These are phyloP conservation scores for Talaromyces sp. DNA, from an alignment of 2,329 filamentous ascomycete species.

Conservation along the genomic window DNA sequence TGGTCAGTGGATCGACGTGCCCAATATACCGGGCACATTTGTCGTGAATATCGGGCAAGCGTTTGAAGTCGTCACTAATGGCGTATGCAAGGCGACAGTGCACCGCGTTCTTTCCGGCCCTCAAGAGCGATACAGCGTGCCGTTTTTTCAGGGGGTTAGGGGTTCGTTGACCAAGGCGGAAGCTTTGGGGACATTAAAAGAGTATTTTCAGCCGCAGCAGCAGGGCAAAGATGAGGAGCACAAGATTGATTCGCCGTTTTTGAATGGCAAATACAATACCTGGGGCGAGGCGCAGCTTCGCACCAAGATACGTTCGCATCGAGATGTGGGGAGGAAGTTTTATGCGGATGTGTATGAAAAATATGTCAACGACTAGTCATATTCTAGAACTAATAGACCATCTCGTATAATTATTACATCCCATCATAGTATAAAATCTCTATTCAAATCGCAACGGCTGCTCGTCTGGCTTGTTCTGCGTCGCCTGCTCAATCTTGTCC, in stretches of 20 bases:
- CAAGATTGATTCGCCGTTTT: constrained; percentile 46
- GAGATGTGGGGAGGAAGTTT: constrained; percentile 44
- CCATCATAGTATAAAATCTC: not conserved
- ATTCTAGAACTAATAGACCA: not conserved
- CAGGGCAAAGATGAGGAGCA: constrained; percentile 18
- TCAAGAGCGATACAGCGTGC: constrained; percentile 3
- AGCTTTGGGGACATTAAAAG: constrained; percentile 33
- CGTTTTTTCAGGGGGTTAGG: constrained; percentile 41
- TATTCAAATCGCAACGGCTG: constrained; percentile 8
- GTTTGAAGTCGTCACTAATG: constrained; percentile 8
- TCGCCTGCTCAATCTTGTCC: constrained; percentile 12
- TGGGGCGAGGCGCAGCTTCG: constrained; percentile 53
- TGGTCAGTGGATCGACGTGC: constrained; percentile 2
- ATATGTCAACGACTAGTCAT: constrained; percentile 39
- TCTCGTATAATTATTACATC: not conserved
- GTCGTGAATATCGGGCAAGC: constrained; percentile 11
- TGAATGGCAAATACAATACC: constrained; percentile 47
- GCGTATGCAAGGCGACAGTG: constrained; percentile 3
- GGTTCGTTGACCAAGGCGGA: constrained; percentile 42
- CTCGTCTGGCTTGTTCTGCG: not conserved
- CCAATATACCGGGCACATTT: constrained; percentile 3
- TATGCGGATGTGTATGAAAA: constrained; percentile 45
- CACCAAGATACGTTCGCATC: constrained; percentile 51
- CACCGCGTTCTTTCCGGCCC: constrained; percentile 1
- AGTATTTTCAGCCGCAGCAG: constrained; percentile 29